Evolutionary conservation across 1,284 basidiomycete genomes (phyloP).

Genomic region (Termitomyces sp.): DNA sequence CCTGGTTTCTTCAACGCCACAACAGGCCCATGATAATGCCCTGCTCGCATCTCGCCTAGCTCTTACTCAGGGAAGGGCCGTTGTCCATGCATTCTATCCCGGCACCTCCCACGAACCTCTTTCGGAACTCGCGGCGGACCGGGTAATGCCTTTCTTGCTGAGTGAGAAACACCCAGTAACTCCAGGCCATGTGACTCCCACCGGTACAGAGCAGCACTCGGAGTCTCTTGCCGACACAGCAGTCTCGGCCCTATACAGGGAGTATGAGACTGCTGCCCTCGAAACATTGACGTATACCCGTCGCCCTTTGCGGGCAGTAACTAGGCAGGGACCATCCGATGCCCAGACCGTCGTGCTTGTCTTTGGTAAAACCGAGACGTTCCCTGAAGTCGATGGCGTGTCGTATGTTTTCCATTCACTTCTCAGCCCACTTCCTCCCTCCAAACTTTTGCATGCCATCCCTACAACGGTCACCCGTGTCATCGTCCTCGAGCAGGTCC

Average conservation of each 20-base stretch:
- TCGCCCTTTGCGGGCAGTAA: slow-evolving; percentile 54
- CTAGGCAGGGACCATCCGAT: slow-evolving; percentile 39
- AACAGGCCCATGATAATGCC: slow-evolving; percentile 70
- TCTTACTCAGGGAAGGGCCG: slow-evolving; percentile 37
- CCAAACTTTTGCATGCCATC: slow-evolving; percentile 60
- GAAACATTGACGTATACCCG: slow-evolving; percentile 59
- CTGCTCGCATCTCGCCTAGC: slow-evolving; percentile 53
- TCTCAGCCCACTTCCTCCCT: slow-evolving; percentile 69
- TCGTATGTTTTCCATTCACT: slow-evolving; percentile 69
- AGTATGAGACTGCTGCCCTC: slow-evolving; percentile 60
- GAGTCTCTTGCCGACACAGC: slow-evolving; percentile 19
- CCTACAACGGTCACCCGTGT: slow-evolving; percentile 66
- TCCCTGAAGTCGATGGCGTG: slow-evolving; percentile 49
- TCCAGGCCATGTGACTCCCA: slow-evolving; percentile 23
- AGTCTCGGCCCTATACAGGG: slow-evolving; percentile 36
- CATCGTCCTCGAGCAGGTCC: slow-evolving; percentile 81
- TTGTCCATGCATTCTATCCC: slow-evolving; percentile 77
- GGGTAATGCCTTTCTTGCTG: slow-evolving; percentile 54
- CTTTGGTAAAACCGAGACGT: slow-evolving; percentile 53
- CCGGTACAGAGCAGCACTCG: slow-evolving; percentile 12
- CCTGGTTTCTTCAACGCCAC: slow-evolving; percentile 54
- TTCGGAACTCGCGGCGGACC: slow-evolving; percentile 53
- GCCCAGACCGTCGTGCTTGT: slow-evolving; percentile 68
- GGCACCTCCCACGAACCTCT: slow-evolving; percentile 30
- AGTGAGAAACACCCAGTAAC: slow-evolving; percentile 31